A percentile compares a stretch with the other conserved stretches of the same genome.
These are phyloP conservation scores for Pezicula radicicola DNA, from an alignment of 2,329 filamentous ascomycete species.

Conservation along the genomic window DNA sequence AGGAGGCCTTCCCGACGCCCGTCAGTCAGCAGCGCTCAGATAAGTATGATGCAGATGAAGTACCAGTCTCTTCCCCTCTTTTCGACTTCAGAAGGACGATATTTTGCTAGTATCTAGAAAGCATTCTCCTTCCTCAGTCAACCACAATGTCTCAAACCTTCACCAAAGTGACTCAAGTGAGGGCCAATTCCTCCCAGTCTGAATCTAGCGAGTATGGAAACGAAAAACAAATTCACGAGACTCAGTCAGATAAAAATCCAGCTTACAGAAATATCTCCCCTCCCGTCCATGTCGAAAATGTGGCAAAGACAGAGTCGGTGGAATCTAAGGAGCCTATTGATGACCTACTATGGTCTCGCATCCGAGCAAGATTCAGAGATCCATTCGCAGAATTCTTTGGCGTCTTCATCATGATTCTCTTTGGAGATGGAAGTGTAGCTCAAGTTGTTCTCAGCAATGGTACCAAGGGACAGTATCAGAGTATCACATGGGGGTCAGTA, in stretches of 20 bases:
- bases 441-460: slow-evolving; percentile 57
- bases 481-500: not conserved
- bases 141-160: not conserved
- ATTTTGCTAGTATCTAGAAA: not conserved
- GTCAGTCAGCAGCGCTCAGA: too few relatives aligned
- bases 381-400: slow-evolving; percentile 65
- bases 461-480: not conserved
- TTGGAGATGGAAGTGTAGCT: slow-evolving; percentile 67
- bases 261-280: not conserved
- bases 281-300: not conserved
- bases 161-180: not conserved
- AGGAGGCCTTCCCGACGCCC: too few relatives aligned
- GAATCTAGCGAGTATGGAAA: not conserved
- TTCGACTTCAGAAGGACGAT: too few relatives aligned
- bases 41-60: too few relatives aligned
- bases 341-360: slow-evolving; percentile 45
- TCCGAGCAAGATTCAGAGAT: slow-evolving; percentile 49
- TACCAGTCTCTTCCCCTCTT: too few relatives aligned
- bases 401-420: slow-evolving; percentile 63
- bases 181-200: not conserved
- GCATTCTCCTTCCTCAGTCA: not conserved
- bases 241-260: not conserved
- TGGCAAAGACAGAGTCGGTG: not conserved
- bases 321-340: slow-evolving; percentile 1
- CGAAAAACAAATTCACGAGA: not conserved